These are phyloP conservation scores for Aspergillus campestris DNA, from an alignment of 495 filamentous ascomycete species.

Conservation along the genomic window DNA sequence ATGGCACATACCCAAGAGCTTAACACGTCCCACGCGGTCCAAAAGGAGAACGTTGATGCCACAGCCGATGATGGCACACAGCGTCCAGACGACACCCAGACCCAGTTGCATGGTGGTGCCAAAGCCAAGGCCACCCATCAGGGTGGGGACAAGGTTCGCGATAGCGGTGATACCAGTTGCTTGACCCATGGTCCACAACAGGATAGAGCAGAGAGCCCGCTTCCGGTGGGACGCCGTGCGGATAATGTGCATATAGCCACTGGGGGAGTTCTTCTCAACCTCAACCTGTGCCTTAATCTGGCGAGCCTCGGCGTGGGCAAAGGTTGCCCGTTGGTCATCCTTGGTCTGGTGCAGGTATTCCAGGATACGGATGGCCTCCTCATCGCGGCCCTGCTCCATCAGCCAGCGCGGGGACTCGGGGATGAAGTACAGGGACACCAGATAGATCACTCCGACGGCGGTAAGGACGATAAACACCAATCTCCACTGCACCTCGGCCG, in stretches of 20 bases:
- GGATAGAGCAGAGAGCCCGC: not conserved
- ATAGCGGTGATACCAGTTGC: not conserved
- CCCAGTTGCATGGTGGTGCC: not conserved
- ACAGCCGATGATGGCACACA: not conserved
- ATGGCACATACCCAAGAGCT: not conserved
- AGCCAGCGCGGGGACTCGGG: constrained; percentile 55
- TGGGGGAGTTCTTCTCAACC: not conserved
- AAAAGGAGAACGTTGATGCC: not conserved
- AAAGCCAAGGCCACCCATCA: not conserved
- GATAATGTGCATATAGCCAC: not conserved
- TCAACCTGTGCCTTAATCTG: constrained; percentile 2
- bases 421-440: constrained; percentile 39
- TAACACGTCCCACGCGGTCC: not conserved
- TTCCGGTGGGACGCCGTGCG: not conserved
- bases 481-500: constrained; percentile 12
- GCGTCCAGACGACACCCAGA: not conserved
- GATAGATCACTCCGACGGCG: not conserved
- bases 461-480: not conserved
- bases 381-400: constrained; percentile 36
- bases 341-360: constrained; percentile 23
- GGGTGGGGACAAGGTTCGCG: not conserved
- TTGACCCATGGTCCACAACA: not conserved
- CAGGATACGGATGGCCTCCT: constrained; percentile 38
- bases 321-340: too few relatives aligned
- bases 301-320: not conserved